Conservation (phyloP, 148 eudicot species). For the Nepenthes mirabilis region DNA sequence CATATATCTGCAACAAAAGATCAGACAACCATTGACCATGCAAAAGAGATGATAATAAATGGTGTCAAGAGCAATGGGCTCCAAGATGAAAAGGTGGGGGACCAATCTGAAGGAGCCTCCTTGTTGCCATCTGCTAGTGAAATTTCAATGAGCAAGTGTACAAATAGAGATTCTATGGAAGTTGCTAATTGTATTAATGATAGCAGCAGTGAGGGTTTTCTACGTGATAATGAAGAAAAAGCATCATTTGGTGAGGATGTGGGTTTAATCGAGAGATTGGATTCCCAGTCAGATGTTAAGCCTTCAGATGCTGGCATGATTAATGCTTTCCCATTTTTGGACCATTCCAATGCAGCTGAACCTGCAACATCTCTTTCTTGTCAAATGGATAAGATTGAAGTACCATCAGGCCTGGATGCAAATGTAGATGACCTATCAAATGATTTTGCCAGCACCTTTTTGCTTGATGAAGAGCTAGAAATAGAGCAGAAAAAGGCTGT, state of each 20-base stretch:
- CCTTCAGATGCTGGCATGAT: conserved; percentile 4
- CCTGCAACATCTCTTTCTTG: conserved; percentile 10
- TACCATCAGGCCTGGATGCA: conserved; percentile 17
- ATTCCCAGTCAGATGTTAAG: conserved; percentile 11
- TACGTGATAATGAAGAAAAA: conserved; percentile 12
- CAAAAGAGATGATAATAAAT: conserved; percentile 1
- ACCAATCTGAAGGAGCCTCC: conserved; percentile 9
- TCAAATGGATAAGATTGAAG: conserved; percentile 11
- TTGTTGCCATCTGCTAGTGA: conserved; percentile 13
- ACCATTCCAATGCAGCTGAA: conserved; percentile 14
- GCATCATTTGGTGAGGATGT: conserved; percentile 11
- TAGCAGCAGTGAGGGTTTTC: conserved; percentile 11
- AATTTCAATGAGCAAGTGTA: conserved; percentile 7
- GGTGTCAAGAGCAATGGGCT: conserved; percentile 10
- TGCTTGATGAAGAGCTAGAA: conserved; percentile 96
- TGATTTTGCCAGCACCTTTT: conserved; percentile 63
- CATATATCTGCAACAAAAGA: conserved; percentile 15
- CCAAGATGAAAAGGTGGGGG: conserved; percentile 11
- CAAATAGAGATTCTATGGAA: conserved; percentile 8
- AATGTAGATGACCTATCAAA: conserved; percentile 32
- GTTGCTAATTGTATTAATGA: conserved; percentile 8
- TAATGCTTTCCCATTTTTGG: conserved; percentile 3
- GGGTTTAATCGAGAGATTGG: conserved; percentile 9
- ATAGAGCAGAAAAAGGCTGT: conserved; percentile 32
- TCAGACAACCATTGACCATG: conserved; percentile 12